phyloP scores from a whole-genome alignment of 1,284 basidiomycete species.

The Heliocybe sulcata region DNA sequence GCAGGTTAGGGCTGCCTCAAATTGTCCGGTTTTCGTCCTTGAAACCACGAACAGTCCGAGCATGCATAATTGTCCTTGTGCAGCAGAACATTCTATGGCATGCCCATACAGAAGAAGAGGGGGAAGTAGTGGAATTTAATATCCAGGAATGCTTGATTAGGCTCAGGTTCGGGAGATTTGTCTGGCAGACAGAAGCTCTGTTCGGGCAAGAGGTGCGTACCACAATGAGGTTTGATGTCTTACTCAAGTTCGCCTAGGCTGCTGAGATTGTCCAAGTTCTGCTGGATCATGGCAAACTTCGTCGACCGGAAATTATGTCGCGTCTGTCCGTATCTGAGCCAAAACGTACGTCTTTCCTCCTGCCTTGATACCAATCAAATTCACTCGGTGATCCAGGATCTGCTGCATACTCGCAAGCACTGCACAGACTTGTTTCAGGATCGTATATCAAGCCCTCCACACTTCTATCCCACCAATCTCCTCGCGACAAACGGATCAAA shows the following conservation, averaged over 20 bases:
- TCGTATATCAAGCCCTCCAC: slow-evolving; percentile 71
- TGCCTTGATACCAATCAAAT: not conserved
- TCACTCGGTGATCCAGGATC: slow-evolving; percentile 27
- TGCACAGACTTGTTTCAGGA: slow-evolving; percentile 59
- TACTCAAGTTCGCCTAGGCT: slow-evolving; percentile 35
- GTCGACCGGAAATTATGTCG: slow-evolving; percentile 63
- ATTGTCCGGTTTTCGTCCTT: slow-evolving; percentile 64
- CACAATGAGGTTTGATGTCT: not conserved
- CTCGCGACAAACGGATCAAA: slow-evolving; percentile 65
- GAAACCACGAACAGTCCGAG: slow-evolving; percentile 62
- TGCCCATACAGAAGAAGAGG: slow-evolving; percentile 65
- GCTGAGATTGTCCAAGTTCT: slow-evolving; percentile 70
- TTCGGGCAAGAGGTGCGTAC: slow-evolving; percentile 63
- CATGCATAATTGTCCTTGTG: slow-evolving; percentile 75
- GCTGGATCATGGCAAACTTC: slow-evolving; percentile 83
- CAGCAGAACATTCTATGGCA: slow-evolving; percentile 93
- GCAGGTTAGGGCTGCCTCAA: slow-evolving; percentile 70
- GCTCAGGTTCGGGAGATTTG: slow-evolving; percentile 72
- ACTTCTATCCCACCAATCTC: slow-evolving; percentile 63
- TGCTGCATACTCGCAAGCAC: slow-evolving; percentile 44
- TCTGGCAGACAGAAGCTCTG: slow-evolving; percentile 64
- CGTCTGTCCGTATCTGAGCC: slow-evolving; percentile 42
- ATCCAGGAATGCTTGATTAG: slow-evolving; percentile 74
- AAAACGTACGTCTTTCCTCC: slow-evolving; percentile 40
- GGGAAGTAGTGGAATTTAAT: slow-evolving; percentile 75